Conservation (phyloP, 1,139 yeast genomes). For the Blastobotrys malaysiensis region DNA sequence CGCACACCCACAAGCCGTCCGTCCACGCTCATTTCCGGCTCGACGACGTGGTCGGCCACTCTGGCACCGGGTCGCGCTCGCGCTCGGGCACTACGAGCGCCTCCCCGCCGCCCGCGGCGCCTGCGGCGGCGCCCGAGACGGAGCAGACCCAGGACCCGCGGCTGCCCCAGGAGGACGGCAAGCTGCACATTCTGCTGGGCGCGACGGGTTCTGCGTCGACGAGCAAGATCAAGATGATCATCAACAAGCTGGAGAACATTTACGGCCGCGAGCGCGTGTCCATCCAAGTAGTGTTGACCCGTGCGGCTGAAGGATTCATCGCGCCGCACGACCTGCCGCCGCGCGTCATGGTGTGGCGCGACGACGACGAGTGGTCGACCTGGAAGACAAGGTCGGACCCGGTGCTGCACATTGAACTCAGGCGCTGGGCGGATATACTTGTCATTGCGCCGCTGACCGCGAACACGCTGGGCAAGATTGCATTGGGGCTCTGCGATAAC, state of each 20-base stretch:
- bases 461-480: constrained; percentile 82
- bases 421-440: constrained; percentile 93
- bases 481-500: constrained; percentile 86
- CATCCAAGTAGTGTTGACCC: constrained; percentile 76
- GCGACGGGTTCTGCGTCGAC: constrained; percentile 88
- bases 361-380: constrained; percentile 84
- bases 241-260: constrained; percentile 70
- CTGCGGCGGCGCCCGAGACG: neutral
- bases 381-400: constrained; percentile 88
- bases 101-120: constrained; percentile 1
- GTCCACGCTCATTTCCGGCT: constrained; percentile 80
- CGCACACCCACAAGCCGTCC: constrained; percentile 36
- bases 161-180: constrained; percentile 87
- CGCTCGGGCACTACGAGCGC: constrained; percentile 1
- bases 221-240: constrained; percentile 66
- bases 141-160: constrained; percentile 56
- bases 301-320: constrained; percentile 77
- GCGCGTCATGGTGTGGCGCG: constrained; percentile 75
- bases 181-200: constrained; percentile 77
- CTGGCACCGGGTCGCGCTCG: constrained; percentile 29
- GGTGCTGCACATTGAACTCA: constrained; percentile 82
- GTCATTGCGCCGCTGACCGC: constrained; percentile 88
- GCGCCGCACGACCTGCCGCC: constrained; percentile 54
- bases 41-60: constrained; percentile 62
- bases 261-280: constrained; percentile 69